These are phyloP conservation scores for Vicia villosa DNA, from an alignment of 306 rosid species.

Conservation along the genomic window DNA sequence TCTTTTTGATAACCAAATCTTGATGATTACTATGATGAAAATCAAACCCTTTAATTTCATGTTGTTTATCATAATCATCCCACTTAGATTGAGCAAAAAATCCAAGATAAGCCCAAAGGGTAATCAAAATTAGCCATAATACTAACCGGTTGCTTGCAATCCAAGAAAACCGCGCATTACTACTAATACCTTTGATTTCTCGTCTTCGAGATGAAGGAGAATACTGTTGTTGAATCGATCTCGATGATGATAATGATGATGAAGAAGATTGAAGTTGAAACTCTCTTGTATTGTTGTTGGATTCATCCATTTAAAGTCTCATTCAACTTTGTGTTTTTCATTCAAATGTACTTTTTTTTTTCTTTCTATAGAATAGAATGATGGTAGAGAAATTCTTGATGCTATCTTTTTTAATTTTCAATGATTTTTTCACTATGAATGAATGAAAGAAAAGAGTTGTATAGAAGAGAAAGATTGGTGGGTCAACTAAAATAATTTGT, in stretches of 20 bases:
- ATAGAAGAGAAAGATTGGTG: constrained; percentile 26
- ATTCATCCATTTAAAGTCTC: constrained; percentile 61
- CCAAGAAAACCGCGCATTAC: constrained; percentile 48
- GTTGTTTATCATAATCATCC: constrained; percentile 62
- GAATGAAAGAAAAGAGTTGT: neutral
- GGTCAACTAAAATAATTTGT: constrained; percentile 31
- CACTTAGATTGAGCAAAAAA: constrained; percentile 85
- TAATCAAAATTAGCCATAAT: constrained; percentile 74
- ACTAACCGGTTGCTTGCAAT: constrained; percentile 58
- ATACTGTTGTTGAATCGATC: constrained; percentile 38
- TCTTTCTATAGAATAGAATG: constrained; percentile 1
- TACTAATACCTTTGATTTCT: constrained; percentile 55
- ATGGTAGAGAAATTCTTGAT: constrained; percentile 22
- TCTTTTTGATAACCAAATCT: constrained; percentile 44
- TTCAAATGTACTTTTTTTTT: constrained; percentile 9
- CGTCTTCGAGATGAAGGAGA: constrained; percentile 75
- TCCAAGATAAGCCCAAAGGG: constrained; percentile 92
- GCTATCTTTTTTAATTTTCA: neutral
- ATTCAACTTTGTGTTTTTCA: constrained; percentile 29
- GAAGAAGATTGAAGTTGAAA: constrained; percentile 36
- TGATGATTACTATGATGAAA: constrained; percentile 44
- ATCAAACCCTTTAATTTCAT: constrained; percentile 46
- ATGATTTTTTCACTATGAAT: neutral
- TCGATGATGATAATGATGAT: constrained; percentile 35
- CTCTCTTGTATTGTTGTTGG: constrained; percentile 46